Evolutionary conservation across 164 flowering plant genomes (phyloP).

Genomic region (Buxus sempervirens): DNA sequence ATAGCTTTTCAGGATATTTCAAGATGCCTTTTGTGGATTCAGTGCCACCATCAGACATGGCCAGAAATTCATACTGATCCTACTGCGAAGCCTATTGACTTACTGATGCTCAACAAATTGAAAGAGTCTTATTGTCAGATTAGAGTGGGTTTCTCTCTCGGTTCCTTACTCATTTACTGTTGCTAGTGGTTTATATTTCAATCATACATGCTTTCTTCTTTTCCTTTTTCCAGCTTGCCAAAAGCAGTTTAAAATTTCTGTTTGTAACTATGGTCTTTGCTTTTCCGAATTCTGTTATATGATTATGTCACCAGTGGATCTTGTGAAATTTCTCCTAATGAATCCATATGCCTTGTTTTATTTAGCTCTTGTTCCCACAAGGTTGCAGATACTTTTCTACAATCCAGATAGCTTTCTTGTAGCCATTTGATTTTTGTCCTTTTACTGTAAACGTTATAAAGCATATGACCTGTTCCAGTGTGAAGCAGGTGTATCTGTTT

Average conservation of each 20-base stretch:
- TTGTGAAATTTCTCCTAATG: background rate
- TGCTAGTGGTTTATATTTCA: background rate
- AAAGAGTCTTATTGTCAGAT: conserved; percentile 85
- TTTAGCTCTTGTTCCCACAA: too few relatives aligned
- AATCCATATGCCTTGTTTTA: too few relatives aligned
- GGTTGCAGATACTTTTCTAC: background rate
- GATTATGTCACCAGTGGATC: background rate
- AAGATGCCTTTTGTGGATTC: conserved; percentile 95
- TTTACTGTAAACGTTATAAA: background rate
- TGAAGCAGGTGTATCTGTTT: background rate
- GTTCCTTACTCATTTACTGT: background rate
- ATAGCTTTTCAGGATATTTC: conserved; percentile 72
- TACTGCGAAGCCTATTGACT: conserved; percentile 72
- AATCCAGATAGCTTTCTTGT: background rate
- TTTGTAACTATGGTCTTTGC: background rate
- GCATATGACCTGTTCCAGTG: background rate
- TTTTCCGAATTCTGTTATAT: background rate
- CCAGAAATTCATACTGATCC: conserved; percentile 80
- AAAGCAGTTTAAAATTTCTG: background rate
- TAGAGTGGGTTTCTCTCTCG: conserved; percentile 46
- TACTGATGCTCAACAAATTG: conserved; percentile 78
- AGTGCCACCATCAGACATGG: conserved; percentile 95
- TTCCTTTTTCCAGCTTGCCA: too few relatives aligned
- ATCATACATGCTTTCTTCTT: background rate
- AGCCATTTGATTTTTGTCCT: background rate